Percentiles rank a stretch among this genome's conserved stretches.
Conservation (phyloP, 345 rosid genomes). For the Raphanus raphanistrum region DNA sequence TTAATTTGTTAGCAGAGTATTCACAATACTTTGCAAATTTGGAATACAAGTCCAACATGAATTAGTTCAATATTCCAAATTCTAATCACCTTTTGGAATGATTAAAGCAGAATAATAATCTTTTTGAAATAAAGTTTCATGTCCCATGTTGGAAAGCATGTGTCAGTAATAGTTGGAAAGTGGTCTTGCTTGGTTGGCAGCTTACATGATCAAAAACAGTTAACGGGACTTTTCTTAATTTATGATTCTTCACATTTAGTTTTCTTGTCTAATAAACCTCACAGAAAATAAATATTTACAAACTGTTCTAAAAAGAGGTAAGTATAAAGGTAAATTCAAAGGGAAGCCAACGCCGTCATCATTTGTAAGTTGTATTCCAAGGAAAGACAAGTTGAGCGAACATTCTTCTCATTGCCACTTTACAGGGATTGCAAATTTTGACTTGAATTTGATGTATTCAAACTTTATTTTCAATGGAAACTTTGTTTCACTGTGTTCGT, state of each 20-base stretch:
- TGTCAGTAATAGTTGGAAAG: conserved; percentile 38
- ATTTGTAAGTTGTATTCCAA: conserved; percentile 40
- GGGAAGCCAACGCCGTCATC: conserved; percentile 34
- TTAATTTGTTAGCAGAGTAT: too few species aligned
- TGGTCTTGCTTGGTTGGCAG: conserved; percentile 39
- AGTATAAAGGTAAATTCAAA: conserved; percentile 38
- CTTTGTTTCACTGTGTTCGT: background rate
- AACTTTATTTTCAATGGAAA: background rate
- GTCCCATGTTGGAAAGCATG: conserved; percentile 41
- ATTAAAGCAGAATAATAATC: conserved; percentile 10
- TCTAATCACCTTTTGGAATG: conserved; percentile 29
- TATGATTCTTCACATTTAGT: background rate
- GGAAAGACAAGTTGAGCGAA: conserved; percentile 33
- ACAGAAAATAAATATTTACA: background rate
- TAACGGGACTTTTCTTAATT: background rate
- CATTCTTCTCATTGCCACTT: conserved; percentile 26
- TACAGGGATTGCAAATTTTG: conserved; percentile 16
- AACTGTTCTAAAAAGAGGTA: background rate
- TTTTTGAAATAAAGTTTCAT: conserved; percentile 33
- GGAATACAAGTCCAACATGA: conserved; percentile 4
- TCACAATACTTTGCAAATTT: background rate
- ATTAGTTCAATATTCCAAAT: conserved; percentile 11
- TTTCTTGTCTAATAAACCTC: conserved; percentile 10
- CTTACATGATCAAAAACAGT: conserved; percentile 28
- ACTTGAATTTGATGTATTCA: conserved; percentile 7